Evolutionary conservation across 1,139 yeast species (phyloP), one percentile per base, ranked within the genome.

Genomic region (Yarrowia galli): DNA sequence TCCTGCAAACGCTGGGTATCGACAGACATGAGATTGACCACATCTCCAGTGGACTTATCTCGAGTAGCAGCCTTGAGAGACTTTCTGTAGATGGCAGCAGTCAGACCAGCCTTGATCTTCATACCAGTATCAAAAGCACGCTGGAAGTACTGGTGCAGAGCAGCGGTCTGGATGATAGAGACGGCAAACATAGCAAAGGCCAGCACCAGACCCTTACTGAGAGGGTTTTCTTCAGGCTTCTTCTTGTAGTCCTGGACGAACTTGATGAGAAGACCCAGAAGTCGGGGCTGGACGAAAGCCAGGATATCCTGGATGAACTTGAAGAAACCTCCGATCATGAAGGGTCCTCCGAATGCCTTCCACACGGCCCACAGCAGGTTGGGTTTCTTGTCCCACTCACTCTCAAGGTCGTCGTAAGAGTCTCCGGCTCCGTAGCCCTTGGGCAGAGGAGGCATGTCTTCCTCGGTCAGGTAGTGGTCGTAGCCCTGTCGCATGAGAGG

Each of bases 1-100:
- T 93, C 98, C 79, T 92, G 98, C 69, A 95, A 81, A 79, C 98
- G 85, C 80, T 93, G 98, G 9, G 96, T 91, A 79, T 95, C 99
- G 65, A 95, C 98, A 67, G 98, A 89, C 98, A 93, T 93, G 75
- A 95, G 83, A 75, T 96, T 95, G 68, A 95, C 99, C 74, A 96
- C 92, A 76, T 96, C 99, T 77, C 99, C 99, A n/a, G 97, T 92
- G 68, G 87, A 89, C 68, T 91, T 88, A 10, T 97, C 89, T 75
- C 95, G 98, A 73, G 88, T 90, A 2, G 97, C 91, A 70, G 96
- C 83, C 10, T 85, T 86, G 71, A 96, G 81, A 0, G 98, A 83
- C 77, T 95, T 95, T 73, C 88, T 83, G 79, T 92, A 96, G 69
- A 95, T 86, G 22, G 91, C 83, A 1, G 96, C 84, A 1, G 91